phyloP scores from a whole-genome alignment of 2,329 filamentous ascomycete species.

The Aspergillus caelatus region DNA sequence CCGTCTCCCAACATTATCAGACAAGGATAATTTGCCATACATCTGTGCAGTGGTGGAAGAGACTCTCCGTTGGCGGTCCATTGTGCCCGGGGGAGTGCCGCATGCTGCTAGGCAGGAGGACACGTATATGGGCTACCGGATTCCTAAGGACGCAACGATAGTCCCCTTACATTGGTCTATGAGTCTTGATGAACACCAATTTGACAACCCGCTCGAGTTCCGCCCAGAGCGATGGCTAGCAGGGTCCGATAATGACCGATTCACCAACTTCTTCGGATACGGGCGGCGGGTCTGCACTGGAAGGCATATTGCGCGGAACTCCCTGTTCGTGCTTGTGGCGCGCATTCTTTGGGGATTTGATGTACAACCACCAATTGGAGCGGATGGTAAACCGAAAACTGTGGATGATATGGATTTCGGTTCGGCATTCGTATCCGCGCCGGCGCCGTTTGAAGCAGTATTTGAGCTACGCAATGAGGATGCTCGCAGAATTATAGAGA shows the following conservation, averaged over 20 bases:
- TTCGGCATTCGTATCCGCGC: conserved; percentile 25
- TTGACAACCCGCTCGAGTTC: conserved; percentile 42
- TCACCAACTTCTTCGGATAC: conserved; percentile 60
- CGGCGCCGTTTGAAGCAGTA: conserved; percentile 28
- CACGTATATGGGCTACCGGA: conserved; percentile 50
- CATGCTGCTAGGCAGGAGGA: conserved; percentile 53
- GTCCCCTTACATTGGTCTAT: conserved; percentile 48
- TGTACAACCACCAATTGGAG: conserved; percentile 13
- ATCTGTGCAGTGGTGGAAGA: conserved; percentile 33
- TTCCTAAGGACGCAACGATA: conserved; percentile 53
- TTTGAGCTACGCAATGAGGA: conserved; percentile 28
- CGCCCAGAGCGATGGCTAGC: conserved; percentile 44
- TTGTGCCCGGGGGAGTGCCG: conserved; percentile 48
- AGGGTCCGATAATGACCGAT: conserved; percentile 49
- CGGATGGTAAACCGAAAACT: conserved; percentile 24
- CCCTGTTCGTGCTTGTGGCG: conserved; percentile 58
- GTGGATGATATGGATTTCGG: conserved; percentile 29
- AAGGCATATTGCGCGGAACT: conserved; percentile 33
- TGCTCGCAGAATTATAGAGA: conserved; percentile 23
- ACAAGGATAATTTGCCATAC: conserved; percentile 30
- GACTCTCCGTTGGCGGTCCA: conserved; percentile 33
- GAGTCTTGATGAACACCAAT: conserved; percentile 43
- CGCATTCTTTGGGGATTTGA: conserved; percentile 53
- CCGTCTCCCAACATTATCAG: conserved; percentile 34
- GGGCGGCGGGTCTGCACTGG: conserved; percentile 54